phyloP scores from a whole-genome alignment of 371 early-diverging fungal genomes.

The Chytridiales sp. region DNA sequence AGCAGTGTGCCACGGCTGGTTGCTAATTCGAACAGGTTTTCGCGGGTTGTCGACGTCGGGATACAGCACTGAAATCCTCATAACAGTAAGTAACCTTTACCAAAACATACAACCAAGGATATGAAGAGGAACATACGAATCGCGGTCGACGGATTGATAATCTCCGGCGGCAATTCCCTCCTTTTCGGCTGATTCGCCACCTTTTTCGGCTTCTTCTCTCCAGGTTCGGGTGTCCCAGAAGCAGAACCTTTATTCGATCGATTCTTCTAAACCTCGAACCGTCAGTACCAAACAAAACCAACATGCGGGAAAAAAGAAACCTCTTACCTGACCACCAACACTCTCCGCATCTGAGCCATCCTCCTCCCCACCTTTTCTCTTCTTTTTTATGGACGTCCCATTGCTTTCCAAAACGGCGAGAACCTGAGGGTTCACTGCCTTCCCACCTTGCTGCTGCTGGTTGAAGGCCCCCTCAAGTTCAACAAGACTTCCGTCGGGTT shows the following conservation, averaged over 20 bases:
- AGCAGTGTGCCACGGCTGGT: conserved; percentile 61
- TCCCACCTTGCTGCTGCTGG: not conserved
- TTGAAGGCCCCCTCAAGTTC: conserved; percentile 12
- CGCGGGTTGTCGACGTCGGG: conserved; percentile 65
- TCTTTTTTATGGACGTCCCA: no score
- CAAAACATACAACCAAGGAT: not conserved
- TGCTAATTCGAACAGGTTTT: conserved; percentile 51
- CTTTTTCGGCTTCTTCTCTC: conserved; percentile 18
- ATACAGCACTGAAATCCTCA: conserved; percentile 44
- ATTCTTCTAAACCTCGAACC: no score
- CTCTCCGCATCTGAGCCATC: conserved; percentile 16
- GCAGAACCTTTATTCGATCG: not conserved
- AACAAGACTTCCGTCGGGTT: conserved; percentile 21
- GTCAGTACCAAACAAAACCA: no score
- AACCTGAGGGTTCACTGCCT: no score
- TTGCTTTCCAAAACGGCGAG: no score
- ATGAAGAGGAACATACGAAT: conserved; percentile 22
- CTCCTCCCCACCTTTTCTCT: conserved; percentile 14
- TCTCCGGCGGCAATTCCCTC: conserved; percentile 1
- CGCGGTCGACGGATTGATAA: conserved; percentile 36
- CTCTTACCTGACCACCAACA: conserved; percentile 11
- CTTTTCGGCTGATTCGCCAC: conserved; percentile 1
- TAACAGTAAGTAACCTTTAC: not conserved
- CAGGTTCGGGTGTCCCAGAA: not conserved
- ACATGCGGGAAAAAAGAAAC: not conserved